Evolutionary conservation across 164 flowering plant species (phyloP).

Genomic region (Cinnamomum micranthum): DNA sequence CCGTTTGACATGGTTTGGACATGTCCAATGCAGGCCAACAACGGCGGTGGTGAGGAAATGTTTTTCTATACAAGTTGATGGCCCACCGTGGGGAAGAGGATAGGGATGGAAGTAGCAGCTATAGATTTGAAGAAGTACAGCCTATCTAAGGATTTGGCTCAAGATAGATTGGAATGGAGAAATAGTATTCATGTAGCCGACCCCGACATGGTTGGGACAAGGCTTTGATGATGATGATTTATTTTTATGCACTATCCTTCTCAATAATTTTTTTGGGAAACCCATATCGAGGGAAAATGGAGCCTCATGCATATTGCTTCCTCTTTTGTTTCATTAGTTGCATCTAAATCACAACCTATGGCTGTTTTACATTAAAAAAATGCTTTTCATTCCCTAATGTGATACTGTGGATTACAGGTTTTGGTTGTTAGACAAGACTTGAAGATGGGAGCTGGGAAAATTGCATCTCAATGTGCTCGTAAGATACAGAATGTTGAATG

Average conservation of each 20-base stretch:
- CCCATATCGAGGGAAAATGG: not conserved
- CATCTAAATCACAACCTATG: not conserved
- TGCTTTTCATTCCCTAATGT: not conserved
- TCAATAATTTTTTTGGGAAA: not conserved
- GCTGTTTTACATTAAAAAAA: not conserved
- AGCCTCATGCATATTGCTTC: not conserved
- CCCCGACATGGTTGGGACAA: too few species aligned
- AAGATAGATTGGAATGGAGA: too few species aligned
- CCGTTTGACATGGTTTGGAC: too few species aligned
- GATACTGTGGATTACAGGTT: slow-evolving; percentile 45
- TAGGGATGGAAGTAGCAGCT: too few species aligned
- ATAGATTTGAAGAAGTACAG: too few species aligned
- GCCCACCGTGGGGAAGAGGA: too few species aligned
- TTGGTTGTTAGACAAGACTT: slow-evolving; percentile 91
- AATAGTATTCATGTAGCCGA: too few species aligned
- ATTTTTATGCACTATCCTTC: not conserved
- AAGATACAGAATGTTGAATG: slow-evolving; percentile 26
- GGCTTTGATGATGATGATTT: not conserved
- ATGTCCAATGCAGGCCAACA: too few species aligned
- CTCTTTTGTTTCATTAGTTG: not conserved
- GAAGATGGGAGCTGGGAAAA: slow-evolving; percentile 87
- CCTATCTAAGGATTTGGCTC: too few species aligned
- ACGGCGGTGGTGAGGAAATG: too few species aligned
- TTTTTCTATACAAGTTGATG: too few species aligned
- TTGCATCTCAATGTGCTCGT: slow-evolving; percentile 99